Conservation (phyloP, 768 basidiomycete species). For the Suillus subaureus region DNA sequence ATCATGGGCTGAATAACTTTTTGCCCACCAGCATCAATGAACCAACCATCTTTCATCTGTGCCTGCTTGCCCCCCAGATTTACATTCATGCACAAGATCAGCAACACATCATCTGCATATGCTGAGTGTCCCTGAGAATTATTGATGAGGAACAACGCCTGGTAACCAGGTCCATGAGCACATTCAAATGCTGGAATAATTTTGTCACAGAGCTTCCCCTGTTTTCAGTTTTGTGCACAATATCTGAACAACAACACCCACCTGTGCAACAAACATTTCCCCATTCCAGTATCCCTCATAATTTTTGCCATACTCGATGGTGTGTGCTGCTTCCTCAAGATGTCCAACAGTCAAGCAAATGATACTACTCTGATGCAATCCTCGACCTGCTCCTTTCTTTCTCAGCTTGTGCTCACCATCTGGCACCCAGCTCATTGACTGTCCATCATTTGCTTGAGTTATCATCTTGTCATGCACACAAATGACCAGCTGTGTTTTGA, state of each 20-base stretch:
- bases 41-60: constrained; percentile 37
- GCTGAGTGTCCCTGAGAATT: constrained; percentile 31
- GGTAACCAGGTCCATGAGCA: constrained; percentile 26
- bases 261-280: constrained; percentile 14
- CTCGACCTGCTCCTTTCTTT: constrained; percentile 42
- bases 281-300: constrained; percentile 44
- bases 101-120: constrained; percentile 25
- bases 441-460: constrained; percentile 40
- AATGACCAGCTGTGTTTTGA: constrained; percentile 22
- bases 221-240: constrained; percentile 3
- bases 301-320: constrained; percentile 45
- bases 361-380: constrained; percentile 39
- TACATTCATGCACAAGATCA: constrained; percentile 26
- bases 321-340: constrained; percentile 35
- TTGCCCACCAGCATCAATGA: constrained; percentile 20
- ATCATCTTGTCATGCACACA: constrained; percentile 43
- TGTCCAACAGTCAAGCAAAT: constrained; percentile 39
- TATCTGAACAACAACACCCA: constrained; percentile 32
- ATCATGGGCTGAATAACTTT: constrained; percentile 32
- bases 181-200: constrained; percentile 13
- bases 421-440: constrained; percentile 37
- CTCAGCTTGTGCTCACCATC: constrained; percentile 35
- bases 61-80: constrained; percentile 27
- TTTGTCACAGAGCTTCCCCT: constrained; percentile 7
- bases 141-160: constrained; percentile 18